Percentiles rank a stretch among this genome's conserved stretches.
phyloP scores from a whole-genome alignment of 768 basidiomycete genomes.

The Russula olivacea region DNA sequence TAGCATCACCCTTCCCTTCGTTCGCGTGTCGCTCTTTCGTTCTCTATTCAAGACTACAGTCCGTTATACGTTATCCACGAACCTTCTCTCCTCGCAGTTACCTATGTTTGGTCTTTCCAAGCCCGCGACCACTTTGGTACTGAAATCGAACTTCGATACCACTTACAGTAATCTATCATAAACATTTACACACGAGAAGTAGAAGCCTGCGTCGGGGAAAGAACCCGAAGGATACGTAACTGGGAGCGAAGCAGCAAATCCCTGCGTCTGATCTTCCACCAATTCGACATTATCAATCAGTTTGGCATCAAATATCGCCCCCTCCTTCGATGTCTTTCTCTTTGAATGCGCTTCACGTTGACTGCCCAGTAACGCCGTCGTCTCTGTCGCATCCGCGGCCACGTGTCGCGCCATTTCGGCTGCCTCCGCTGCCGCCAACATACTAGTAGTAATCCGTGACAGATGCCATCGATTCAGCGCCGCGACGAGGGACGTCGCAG shows the following conservation, averaged over 20 bases:
- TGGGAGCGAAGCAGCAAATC: neutral
- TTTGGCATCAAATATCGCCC: constrained; percentile 7
- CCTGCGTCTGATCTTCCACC: constrained; percentile 11
- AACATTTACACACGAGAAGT: neutral
- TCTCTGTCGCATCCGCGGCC: constrained; percentile 4
- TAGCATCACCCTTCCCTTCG: neutral
- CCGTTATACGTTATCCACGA: neutral
- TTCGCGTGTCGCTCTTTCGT: neutral
- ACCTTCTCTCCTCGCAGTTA: neutral
- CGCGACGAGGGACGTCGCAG: constrained; percentile 11
- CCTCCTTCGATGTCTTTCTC: no score
- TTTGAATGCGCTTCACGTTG: neutral
- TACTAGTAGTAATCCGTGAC: neutral
- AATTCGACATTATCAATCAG: constrained; percentile 4
- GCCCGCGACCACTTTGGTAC: neutral
- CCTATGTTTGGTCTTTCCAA: neutral
- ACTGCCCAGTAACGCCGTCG: constrained; percentile 6
- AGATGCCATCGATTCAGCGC: constrained; percentile 14
- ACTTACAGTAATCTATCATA: neutral
- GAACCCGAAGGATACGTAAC: neutral
- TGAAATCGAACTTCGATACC: neutral
- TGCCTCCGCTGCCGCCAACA: neutral
- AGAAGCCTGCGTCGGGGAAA: neutral
- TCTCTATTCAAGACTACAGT: neutral
- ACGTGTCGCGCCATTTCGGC: neutral